Evolutionary conservation across 768 basidiomycete genomes (phyloP), one percentile per base, ranked within the genome.

Genomic region (Russula earlei): DNA sequence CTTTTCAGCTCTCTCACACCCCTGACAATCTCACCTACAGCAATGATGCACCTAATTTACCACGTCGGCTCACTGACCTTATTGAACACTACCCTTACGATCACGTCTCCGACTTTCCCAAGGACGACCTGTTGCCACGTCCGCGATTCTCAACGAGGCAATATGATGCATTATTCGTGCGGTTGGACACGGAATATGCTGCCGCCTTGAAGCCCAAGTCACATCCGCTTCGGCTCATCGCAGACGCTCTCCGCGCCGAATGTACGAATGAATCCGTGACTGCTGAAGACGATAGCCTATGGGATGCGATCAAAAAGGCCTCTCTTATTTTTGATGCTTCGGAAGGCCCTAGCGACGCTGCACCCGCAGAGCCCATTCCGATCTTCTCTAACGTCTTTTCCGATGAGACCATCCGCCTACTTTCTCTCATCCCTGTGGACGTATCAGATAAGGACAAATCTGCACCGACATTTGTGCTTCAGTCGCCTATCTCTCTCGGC

Each of bases 31-130:
- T n/a, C 7, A 17, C 24, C 12, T 20, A 17, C 58, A 87, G 85
- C 58, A 80, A 86, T 55, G 82, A 87, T 60, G 75, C 79, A 46
- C 74, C 75, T 56, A 73, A 78, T 50, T 75, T 89, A 73, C 87
- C 88, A 3, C 77, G 76, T 19, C 83, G 87, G 31, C 77, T 91
- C 3, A 71, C 78, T 19, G 85, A 89, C 56, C 77, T 90, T 5
- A 78, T 89, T 34, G 74, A 79, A 52, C 68, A 78, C 25, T 91
- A 90, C 61, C 87, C 87, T 5, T 88, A 83, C 65, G 53, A 70
- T 68, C 54, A 68, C 60, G 57, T 44, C n/a, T 56, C 61, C 60
- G 51, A 69, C 29, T 49, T 71, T 11, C 41, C 67, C 37, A 69
- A 75, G 47, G 64, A 74, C 27, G 69, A 72, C 58, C 72, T 85